Percentiles rank a stretch among this genome's conserved stretches.
Evolutionary conservation across 495 filamentous ascomycete genomes (phyloP).

Genomic region (Sphaerosporella brunnea): DNA sequence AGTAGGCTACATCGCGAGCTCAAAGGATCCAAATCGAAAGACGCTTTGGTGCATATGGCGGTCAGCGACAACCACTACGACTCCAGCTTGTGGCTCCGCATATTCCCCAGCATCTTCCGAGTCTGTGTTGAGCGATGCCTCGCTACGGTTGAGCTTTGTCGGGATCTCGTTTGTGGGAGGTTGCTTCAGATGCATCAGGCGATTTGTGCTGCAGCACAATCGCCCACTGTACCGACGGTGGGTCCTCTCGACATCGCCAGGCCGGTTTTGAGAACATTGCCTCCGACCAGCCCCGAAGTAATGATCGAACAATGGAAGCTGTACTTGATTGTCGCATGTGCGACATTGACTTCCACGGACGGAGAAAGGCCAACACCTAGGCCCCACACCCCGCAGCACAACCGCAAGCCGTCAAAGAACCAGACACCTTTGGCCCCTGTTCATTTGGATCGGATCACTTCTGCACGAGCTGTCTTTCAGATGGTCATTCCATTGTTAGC

Average conservation of each 20-base stretch:
- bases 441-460: conserved; percentile 61
- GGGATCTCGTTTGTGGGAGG: conserved; percentile 80
- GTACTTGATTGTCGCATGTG: conserved; percentile 94
- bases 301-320: conserved; percentile 96
- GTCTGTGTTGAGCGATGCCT: conserved; percentile 82
- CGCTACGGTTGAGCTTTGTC: conserved; percentile 70
- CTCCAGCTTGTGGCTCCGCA: conserved; percentile 87
- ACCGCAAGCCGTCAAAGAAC: conserved; percentile 61
- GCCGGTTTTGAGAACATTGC: conserved; percentile 30
- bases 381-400: conserved; percentile 52
- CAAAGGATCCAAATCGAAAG: conserved; percentile 63
- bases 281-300: conserved; percentile 65
- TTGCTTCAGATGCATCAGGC: conserved; percentile 81
- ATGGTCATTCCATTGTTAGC: conserved; percentile 76
- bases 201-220: conserved; percentile 61
- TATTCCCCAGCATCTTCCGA: conserved; percentile 87
- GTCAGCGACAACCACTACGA: conserved; percentile 92
- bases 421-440: conserved; percentile 37
- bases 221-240: conserved; percentile 42
- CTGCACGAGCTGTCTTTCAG: conserved; percentile 71
- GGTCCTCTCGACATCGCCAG: conserved; percentile 39
- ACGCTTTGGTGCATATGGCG: conserved; percentile 81
- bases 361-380: conserved; percentile 37
- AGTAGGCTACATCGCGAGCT: conserved; percentile 84
- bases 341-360: conserved; percentile 75